Percentiles rank a stretch among this genome's conserved stretches.
Evolutionary conservation across 305 asterid genomes (phyloP).

Genomic region (Petunia hybrid): DNA sequence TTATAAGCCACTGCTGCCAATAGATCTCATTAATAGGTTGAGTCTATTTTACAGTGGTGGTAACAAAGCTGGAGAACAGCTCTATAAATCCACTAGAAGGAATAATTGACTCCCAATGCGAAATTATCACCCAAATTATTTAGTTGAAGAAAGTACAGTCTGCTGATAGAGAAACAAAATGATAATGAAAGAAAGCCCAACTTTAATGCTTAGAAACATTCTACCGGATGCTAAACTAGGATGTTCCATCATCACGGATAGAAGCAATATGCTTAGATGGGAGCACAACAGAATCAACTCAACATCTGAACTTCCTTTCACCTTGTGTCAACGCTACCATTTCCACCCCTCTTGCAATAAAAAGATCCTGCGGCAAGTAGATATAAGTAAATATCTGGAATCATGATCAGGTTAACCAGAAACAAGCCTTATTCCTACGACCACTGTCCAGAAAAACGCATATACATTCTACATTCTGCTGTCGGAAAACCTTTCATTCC

Average conservation of each 20-base stretch:
- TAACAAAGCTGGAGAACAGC: too few relatives aligned
- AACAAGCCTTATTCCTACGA: background rate
- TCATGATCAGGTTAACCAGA: background rate
- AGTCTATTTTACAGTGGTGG: too few relatives aligned
- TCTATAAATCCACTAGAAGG: too few relatives aligned
- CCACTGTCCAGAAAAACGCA: background rate
- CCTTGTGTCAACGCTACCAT: background rate
- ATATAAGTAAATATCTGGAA: background rate
- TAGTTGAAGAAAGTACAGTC: background rate
- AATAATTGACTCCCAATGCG: too few relatives aligned
- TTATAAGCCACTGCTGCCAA: too few relatives aligned
- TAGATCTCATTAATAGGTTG: too few relatives aligned
- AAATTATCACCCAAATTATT: background rate
- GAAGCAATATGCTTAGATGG: conserved; percentile 21
- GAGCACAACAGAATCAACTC: background rate
- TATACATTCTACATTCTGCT: background rate
- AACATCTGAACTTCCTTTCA: background rate
- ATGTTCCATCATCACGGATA: background rate
- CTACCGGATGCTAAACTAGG: conserved; percentile 12
- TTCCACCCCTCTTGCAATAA: background rate
- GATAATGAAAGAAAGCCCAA: background rate
- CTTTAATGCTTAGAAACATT: background rate
- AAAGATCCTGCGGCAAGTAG: conserved; percentile 17
- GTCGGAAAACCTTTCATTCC: background rate
- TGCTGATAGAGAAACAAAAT: background rate